A percentile compares a stretch with the other conserved stretches of the same genome.
These are phyloP conservation scores for Excoecaria agallocha DNA, from an alignment of 345 rosid species.

Conservation along the genomic window DNA sequence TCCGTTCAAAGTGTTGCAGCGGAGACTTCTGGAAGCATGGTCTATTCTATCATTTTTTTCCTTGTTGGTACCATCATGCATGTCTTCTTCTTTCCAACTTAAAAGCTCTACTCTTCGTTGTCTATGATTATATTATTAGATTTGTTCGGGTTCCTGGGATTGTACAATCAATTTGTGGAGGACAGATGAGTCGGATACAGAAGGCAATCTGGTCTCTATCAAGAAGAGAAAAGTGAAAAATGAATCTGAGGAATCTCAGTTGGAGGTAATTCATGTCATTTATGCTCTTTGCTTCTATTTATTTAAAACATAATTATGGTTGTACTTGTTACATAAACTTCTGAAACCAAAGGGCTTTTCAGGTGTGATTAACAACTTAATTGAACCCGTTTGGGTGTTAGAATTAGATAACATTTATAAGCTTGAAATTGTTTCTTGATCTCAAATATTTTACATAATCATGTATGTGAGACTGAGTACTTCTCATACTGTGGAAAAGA, in stretches of 20 bases:
- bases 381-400: not conserved
- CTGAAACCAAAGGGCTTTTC: not conserved
- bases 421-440: too few species aligned
- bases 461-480: not conserved
- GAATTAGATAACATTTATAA: not conserved
- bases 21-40: conserved; percentile 66
- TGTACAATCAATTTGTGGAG: conserved; percentile 77
- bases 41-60: conserved; percentile 27
- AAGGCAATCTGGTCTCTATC: conserved; percentile 52
- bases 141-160: conserved; percentile 98
- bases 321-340: not conserved
- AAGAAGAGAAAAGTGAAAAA: conserved; percentile 85
- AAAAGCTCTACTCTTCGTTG: conserved; percentile 12
- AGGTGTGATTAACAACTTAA: not conserved
- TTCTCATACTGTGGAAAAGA: not conserved
- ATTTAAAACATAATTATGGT: not conserved
- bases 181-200: conserved; percentile 48
- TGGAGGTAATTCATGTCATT: conserved; percentile 53
- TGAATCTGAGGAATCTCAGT: conserved; percentile 54
- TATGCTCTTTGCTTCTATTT: conserved; percentile 9
- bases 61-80: not conserved
- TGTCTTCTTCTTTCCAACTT: conserved; percentile 1
- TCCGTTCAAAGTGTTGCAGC: conserved; percentile 82
- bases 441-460: not conserved
- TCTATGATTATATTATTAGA: conserved; percentile 33